Base-by-base conservation (phyloP, 1,139 yeast species). In the Hemisphaericaspora subhashii region DNA sequence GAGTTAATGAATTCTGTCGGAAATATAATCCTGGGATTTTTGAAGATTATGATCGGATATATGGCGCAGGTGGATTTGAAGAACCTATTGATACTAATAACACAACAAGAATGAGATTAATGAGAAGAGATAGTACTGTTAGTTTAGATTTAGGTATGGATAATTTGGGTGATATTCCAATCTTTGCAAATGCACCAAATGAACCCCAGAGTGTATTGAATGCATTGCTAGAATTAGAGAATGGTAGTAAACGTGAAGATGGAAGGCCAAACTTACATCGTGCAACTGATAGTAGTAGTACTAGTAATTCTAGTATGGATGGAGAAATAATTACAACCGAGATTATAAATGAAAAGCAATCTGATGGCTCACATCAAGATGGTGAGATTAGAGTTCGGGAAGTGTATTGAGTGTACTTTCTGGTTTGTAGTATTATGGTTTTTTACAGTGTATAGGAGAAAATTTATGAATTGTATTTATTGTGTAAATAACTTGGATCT, bases 21-120 rank as follows among this genome's bases (percentile, higher is more conserved):
- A 75, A 74, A 36, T 73, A 81, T 41, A 96, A 96, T 0, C 95
- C 95, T 0, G 74, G 77, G 50, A 60, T 88, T 45, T 88, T 81
- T 66, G 87, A 89, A 10, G 95, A 88, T 58, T 70, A 60, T 44
- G 61, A 60, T 28, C 50, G 55, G 31, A 61, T 71, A 37, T 67
- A 67, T 50, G 37, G 37, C 3, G 33, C 37, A 4, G 37, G 24
- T 12, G 37, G 37, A 18, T 35, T 29, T 23, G 37, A 35, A 16
- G 37, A 35, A 18, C 64, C 62, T 48, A 59, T 59, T 39, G 46
- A 48, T 9, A 28, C 36, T 7, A 48, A 42, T 21, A 32, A 22
- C n/a, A n/a, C n/a, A n/a, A n/a, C n/a, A 33, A 33, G 9, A 20
- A 21, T 12, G 14, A 22, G 9, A 7, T 22, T 35, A 17, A 17